Base-by-base conservation (phyloP, 1,284 basidiomycete species). In the Microbotryum saponariae region DNA sequence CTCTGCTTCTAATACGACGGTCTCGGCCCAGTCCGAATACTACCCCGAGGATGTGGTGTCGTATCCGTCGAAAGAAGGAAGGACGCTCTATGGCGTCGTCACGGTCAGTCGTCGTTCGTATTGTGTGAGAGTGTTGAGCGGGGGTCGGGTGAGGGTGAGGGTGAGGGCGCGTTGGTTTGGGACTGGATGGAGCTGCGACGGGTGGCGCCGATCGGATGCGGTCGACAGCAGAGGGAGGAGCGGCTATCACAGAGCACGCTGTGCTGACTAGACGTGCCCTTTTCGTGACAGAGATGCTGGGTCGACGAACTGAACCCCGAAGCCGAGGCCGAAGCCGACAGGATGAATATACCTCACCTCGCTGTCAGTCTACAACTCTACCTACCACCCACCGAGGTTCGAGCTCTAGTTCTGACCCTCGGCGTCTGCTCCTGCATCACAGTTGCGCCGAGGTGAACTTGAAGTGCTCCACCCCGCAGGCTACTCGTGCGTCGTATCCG, bases 381-480 rank as follows among this genome's bases (percentile, higher is more conserved):
- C 7, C 31, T 31, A 9, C 31, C 7, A 9, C 8, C 8, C 1
- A 31, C 8, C 31, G 31, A 31, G 31, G 31, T 9, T 31, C 31
- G 31, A 31, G 31, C 31, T 10, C 31, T 7, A 8, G 5, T 21
- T 50, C 29, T 23, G 44, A n/a, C 2, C 5, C 29, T 12, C 20
- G 7, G 29, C 31, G 2, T 9, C 42, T 3, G 1, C 44, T 18
- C n/a, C 4, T 9, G 4, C 6, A 6, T 18, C 27, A 20, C 50
- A 66, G 67, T 62, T 68, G 27, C 16, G 23, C 23, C 62, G 58
- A 2, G 67, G 82, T 60, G 74, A 78, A 61, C 82, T 86, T 62
- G 82, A 87, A 72, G 89, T 93, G 67, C 56, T 68, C 2, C 58
- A 57, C 48, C 60, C 64, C 3, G 23, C 51, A 10, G 67, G 67